A percentile compares a stretch with the other conserved stretches of the same genome.
Conservation (phyloP, 331 rosid genomes). For the Quercus lobata region DNA sequence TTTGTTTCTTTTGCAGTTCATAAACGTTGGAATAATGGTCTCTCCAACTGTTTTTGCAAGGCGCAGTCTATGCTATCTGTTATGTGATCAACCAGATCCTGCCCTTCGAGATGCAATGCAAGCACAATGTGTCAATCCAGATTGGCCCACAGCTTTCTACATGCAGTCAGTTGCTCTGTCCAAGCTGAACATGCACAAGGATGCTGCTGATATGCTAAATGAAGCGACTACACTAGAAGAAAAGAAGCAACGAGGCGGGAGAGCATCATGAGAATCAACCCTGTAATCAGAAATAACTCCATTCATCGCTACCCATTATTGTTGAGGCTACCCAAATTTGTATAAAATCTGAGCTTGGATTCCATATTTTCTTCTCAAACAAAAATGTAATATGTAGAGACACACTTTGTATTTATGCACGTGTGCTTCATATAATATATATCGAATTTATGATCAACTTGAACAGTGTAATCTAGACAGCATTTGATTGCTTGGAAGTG, state of each 20-base stretch:
- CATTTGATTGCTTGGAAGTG: not conserved
- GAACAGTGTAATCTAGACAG: not conserved
- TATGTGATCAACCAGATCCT: constrained; percentile 87
- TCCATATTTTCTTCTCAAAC: constrained; percentile 40
- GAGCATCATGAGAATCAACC: constrained; percentile 39
- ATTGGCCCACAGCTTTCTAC: constrained; percentile 97
- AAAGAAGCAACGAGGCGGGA: constrained; percentile 80
- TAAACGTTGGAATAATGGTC: constrained; percentile 89
- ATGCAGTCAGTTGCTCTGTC: constrained; percentile 99
- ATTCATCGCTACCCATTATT: constrained; percentile 20
- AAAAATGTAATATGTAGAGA: constrained; percentile 2
- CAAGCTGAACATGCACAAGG: constrained; percentile 94
- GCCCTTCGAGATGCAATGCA: constrained; percentile 99
- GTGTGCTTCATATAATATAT: not conserved
- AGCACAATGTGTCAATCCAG: constrained; percentile 90
- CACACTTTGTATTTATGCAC: constrained; percentile 9
- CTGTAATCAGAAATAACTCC: not conserved
- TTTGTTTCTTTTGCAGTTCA: constrained; percentile 53
- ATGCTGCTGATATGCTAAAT: constrained; percentile 87
- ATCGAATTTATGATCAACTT: not conserved
- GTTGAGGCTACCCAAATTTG: constrained; percentile 63
- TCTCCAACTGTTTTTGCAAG: constrained; percentile 95
- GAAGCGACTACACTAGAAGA: constrained; percentile 93
- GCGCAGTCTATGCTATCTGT: constrained; percentile 88
- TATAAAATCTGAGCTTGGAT: constrained; percentile 76